A percentile compares a stretch with the other conserved stretches of the same genome.
phyloP scores from a whole-genome alignment of 176 grass and related monocot genomes.

The Rhynchospora breviuscula region DNA sequence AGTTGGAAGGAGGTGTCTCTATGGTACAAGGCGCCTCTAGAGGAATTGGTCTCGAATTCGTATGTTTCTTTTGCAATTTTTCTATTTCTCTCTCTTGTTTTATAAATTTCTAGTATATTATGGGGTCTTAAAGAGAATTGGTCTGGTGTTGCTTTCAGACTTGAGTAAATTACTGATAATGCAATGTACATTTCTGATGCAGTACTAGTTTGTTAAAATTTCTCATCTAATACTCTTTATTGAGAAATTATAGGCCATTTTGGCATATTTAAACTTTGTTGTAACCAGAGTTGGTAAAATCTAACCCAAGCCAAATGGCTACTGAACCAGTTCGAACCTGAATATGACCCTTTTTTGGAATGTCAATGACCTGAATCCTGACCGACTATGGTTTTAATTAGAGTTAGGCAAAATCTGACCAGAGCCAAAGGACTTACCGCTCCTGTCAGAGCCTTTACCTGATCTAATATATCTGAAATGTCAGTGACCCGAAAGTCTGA shows the following conservation, averaged over 20 bases:
- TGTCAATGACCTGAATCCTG: no score
- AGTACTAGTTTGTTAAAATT: neutral
- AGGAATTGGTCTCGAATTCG: constrained; percentile 88
- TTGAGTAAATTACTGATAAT: neutral
- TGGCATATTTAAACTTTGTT: neutral
- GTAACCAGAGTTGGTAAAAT: neutral
- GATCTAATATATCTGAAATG: neutral
- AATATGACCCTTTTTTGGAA: neutral
- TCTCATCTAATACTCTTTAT: neutral
- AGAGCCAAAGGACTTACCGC: no score
- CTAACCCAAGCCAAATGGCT: neutral
- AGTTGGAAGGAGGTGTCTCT: constrained; percentile 39
- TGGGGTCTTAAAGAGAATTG: neutral
- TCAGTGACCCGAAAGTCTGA: neutral
- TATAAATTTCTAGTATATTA: neutral
- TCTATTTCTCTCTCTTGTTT: neutral
- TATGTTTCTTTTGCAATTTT: constrained; percentile 21
- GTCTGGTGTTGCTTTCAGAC: neutral
- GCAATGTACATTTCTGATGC: neutral
- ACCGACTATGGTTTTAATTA: no score
- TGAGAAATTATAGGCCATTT: neutral
- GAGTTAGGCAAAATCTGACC: no score
- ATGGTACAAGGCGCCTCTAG: constrained; percentile 90
- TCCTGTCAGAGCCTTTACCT: no score
- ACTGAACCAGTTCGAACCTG: neutral